Conservation (phyloP, 148 eudicot genomes). For the Cornus florida region DNA sequence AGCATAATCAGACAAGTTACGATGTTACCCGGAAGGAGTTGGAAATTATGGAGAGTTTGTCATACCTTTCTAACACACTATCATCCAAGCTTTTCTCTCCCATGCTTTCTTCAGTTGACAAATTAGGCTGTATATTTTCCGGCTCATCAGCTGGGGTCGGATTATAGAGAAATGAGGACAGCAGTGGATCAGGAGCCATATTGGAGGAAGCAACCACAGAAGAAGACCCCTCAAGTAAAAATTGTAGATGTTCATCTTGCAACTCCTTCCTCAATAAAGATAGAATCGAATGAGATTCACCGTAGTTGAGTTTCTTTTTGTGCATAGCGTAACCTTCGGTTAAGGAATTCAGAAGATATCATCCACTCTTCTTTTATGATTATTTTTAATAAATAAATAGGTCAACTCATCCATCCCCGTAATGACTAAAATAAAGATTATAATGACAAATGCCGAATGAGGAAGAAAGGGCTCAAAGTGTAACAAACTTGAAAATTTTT, state of each 20-base stretch:
- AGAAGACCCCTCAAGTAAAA: constrained; percentile 38
- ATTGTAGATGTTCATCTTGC: constrained; percentile 39
- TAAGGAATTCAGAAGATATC: constrained; percentile 30
- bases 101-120: constrained; percentile 17
- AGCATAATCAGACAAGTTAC: not conserved
- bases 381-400: no score
- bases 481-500: not conserved
- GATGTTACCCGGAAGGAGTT: not conserved
- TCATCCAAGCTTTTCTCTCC: constrained; percentile 15
- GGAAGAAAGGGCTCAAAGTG: no score
- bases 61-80: constrained; percentile 4
- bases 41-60: not conserved
- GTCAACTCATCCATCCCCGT: not conserved
- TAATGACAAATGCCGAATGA: no score
- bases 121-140: constrained; percentile 10
- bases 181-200: constrained; percentile 26
- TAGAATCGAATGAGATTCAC: constrained; percentile 45
- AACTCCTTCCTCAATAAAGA: constrained; percentile 44
- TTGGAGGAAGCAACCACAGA: constrained; percentile 22
- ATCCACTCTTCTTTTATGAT: not conserved
- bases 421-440: no score
- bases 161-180: constrained; percentile 34
- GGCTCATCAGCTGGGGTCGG: constrained; percentile 13
- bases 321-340: constrained; percentile 40
- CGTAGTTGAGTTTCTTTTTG: constrained; percentile 27